A percentile compares a stretch with the other conserved stretches of the same genome.
phyloP scores from a whole-genome alignment of 306 rosid species.

The Vigna hirtella region DNA sequence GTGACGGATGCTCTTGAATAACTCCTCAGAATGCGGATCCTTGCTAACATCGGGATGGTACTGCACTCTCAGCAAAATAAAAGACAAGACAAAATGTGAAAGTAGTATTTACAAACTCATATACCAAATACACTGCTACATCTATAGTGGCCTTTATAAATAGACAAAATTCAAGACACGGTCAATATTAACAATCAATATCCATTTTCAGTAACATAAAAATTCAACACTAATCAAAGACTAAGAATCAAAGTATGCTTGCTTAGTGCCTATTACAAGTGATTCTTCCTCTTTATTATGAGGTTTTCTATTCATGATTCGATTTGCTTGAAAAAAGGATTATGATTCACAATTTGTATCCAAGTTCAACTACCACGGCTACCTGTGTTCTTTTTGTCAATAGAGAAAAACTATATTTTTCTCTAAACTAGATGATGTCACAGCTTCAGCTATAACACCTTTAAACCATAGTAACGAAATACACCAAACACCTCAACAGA shows the following conservation, averaged over 20 bases:
- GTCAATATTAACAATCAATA: background rate
- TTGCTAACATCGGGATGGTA: slow-evolving; percentile 95
- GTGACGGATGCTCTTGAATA: slow-evolving; percentile 75
- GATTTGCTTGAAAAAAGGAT: too few relatives aligned
- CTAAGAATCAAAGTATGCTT: background rate
- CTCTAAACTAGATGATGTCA: too few relatives aligned
- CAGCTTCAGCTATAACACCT: too few relatives aligned
- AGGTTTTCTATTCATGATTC: too few relatives aligned
- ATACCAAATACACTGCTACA: background rate
- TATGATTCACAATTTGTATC: too few relatives aligned
- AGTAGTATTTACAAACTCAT: background rate
- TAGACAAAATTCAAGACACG: background rate
- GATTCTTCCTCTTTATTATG: background rate
- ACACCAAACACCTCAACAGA: too few relatives aligned
- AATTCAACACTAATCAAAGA: background rate
- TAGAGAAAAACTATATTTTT: too few relatives aligned
- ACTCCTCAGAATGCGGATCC: slow-evolving; percentile 71
- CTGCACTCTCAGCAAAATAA: slow-evolving; percentile 55
- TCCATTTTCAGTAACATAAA: background rate
- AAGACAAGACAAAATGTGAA: background rate
- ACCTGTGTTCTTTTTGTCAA: too few relatives aligned
- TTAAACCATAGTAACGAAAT: too few relatives aligned
- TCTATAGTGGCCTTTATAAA: slow-evolving; percentile 1
- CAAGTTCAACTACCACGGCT: too few relatives aligned
- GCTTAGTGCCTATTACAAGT: background rate